Evolutionary conservation across 23 red algal genomes (phyloP), one percentile per base, ranked within the genome.

Genomic region (Cyanidioschyzon merolae): DNA sequence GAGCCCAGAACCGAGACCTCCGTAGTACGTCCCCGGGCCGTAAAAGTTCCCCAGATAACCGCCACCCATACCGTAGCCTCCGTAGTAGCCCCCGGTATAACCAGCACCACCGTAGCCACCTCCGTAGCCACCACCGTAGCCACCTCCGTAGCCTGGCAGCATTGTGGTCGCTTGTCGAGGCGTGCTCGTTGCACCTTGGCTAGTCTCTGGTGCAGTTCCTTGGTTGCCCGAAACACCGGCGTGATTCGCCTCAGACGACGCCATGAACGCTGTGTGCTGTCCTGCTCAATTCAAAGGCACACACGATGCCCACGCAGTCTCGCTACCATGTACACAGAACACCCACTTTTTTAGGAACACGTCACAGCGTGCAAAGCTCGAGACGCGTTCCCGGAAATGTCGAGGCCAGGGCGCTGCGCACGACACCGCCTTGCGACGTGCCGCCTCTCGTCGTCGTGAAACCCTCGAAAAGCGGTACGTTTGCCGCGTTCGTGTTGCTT

Each of bases 1-100:
- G n/a, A 71, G 32, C 7, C 63, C 63, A 15, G 63, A 71, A 27
- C 63, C 63, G 30, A 71, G 63, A 7, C 63, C 63, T 3, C 63
- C 63, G 63, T 71, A 71, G 45, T 54, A 54, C 32, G n/a, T 27
- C 12, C 63, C 29, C 12, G 63, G 63, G 3, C 63, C 63, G 29
- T 71, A 71, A 3, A 15, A 71, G 21, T 7, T 32, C 7, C 29
- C 29, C n/a, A 32, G 29, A 27, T 71, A 32, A 35, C 63, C 63
- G 29, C 32, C 21, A 17, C 63, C 63, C 16, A 71, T 15, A 15
- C 45, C 45, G 45, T 54, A 54, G 21, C 45, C 45, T 15, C 45
- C 45, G 21, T 54, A 54, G 45, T 54, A 54, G 21, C 45, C 45
- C 45, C 12, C 7, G 45, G 7, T 54, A 54, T 54, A 54, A 7